Evolutionary conservation across 1,284 basidiomycete species (phyloP).

Genomic region (Leccinum holopus): DNA sequence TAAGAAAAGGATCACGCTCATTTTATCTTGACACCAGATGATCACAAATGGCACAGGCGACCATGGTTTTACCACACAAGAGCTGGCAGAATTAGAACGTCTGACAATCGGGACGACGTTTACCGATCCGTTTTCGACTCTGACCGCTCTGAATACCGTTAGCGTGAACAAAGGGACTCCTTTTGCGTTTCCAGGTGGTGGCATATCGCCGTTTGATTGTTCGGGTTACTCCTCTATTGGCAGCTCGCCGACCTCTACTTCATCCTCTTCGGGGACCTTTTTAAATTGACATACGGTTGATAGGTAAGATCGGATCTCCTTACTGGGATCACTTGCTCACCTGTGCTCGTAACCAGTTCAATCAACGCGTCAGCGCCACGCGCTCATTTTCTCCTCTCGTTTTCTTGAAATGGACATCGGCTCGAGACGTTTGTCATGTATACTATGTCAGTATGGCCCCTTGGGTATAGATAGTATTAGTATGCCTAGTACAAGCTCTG

Average conservation of each 20-base stretch:
- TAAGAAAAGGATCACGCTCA: conserved; percentile 1
- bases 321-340: background rate
- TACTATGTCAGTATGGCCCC: background rate
- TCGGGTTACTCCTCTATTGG: conserved; percentile 8
- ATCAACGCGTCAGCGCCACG: too few species aligned
- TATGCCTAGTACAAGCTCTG: background rate
- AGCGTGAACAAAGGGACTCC: background rate
- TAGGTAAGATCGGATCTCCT: background rate
- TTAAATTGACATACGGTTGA: conserved; percentile 2
- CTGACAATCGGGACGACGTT: conserved; percentile 17
- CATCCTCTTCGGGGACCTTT: conserved; percentile 17
- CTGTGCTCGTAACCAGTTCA: background rate
- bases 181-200: background rate
- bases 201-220: conserved; percentile 22
- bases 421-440: background rate
- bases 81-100: conserved; percentile 21
- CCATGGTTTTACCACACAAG: conserved; percentile 11
- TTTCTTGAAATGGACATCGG: background rate
- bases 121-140: conserved; percentile 23
- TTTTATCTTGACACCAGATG: background rate
- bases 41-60: conserved; percentile 3
- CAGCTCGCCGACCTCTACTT: conserved; percentile 15
- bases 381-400: background rate
- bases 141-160: background rate
- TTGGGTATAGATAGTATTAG: background rate